Conservation (phyloP, 805 yeast genomes). For the Cyberlindnera bimundalis region DNA sequence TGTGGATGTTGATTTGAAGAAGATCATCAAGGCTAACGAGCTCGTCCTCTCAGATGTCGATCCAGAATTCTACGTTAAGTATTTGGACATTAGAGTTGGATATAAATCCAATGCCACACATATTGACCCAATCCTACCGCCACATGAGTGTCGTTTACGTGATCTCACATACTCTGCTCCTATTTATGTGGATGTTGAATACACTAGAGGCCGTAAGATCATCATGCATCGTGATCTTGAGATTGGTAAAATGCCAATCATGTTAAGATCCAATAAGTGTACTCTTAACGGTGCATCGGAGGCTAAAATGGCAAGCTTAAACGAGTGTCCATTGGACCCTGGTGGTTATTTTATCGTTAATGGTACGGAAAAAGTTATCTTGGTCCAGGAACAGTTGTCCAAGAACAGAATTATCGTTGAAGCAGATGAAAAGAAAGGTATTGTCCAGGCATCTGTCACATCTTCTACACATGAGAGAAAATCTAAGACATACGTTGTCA, state of each 20-base stretch:
- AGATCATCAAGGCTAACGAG: slow-evolving; percentile 89
- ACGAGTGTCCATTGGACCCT: slow-evolving; percentile 97
- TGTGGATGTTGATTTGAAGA: slow-evolving; percentile 88
- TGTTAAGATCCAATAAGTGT: slow-evolving; percentile 93
- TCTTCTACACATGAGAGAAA: slow-evolving; percentile 98
- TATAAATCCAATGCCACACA: slow-evolving; percentile 53
- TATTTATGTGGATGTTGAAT: slow-evolving; percentile 93
- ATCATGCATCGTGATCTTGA: slow-evolving; percentile 87
- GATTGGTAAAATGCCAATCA: slow-evolving; percentile 98
- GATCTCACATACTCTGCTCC: slow-evolving; percentile 96
- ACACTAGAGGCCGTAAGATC: slow-evolving; percentile 91
- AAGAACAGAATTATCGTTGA: slow-evolving; percentile 98
- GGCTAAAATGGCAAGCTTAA: slow-evolving; percentile 76
- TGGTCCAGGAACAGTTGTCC: slow-evolving; percentile 94
- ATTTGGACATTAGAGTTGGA: slow-evolving; percentile 91
- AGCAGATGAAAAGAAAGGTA: slow-evolving; percentile 90
- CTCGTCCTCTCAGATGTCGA: slow-evolving; percentile 89
- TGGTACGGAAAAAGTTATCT: slow-evolving; percentile 96
- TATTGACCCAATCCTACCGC: slow-evolving; percentile 68
- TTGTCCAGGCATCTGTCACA: slow-evolving; percentile 96
- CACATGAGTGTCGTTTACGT: slow-evolving; percentile 93
- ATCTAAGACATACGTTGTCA: slow-evolving; percentile 92
- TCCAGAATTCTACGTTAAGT: slow-evolving; percentile 92
- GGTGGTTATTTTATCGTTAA: slow-evolving; percentile 98
- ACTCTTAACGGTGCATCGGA: slow-evolving; percentile 76